Evolutionary conservation across 805 yeast species (phyloP), one percentile per base, ranked within the genome.

Genomic region (Ogataea nitratoaversa): DNA sequence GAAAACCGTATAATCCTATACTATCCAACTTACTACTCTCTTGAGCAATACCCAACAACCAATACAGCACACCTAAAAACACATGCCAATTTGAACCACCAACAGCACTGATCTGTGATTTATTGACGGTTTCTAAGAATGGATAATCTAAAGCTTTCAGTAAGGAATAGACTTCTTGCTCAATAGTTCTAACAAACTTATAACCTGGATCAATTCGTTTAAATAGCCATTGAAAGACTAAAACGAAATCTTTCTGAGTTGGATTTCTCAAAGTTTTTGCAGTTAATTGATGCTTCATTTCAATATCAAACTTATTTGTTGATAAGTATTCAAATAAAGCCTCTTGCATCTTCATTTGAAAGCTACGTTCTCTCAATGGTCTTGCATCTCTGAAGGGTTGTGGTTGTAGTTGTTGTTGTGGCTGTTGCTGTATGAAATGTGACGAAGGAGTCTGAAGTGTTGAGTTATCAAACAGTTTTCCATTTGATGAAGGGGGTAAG

Each of bases 61-160:
- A 89, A 57, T 83, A 80, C 18, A 89, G 64, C 74, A 90, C 77
- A 1, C 93, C 95, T 31, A 89, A 60, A 48, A 87, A 85, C 7
- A 74, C 73, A 11, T 86, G 88, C 96, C 96, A 89, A 49, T 79
- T 80, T 36, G 83, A 79, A 2, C 95, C 95, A 5, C 96, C 96
- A 11, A 87, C 96, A 0, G 96, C 96, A 29, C 89, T 78, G 29
- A 89, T 81, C 56, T 87, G 95, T 1, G 93, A 82, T 54, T 89
- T 82, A 59, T 83, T 85, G 30, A 90, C 79, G 0, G 85, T 68
- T 30, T 84, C 95, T 42, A 87, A 60, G 57, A 82, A 87, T 2
- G 97, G 96, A 53, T 89, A 89, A 36, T 76, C 76, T 44, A 88
- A 59, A 28, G 70, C 70, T 54, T 78, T 82, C 50, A 89, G 64